Base-by-base conservation (phyloP, 176 grass and related monocot genomes). In the Bromus sterilis region DNA sequence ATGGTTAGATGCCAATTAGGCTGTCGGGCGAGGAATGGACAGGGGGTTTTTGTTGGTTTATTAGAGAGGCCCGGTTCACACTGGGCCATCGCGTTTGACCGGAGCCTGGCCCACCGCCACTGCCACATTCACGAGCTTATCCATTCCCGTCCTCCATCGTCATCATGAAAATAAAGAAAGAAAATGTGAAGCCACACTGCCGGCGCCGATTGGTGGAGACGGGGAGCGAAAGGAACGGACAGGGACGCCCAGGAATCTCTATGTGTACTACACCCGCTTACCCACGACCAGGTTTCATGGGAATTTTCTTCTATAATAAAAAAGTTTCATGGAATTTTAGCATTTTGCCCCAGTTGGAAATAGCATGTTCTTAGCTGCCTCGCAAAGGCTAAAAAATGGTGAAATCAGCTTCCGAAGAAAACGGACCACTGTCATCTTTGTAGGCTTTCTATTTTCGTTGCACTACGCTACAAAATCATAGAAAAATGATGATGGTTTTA, bases 41-140 rank as follows among this genome's bases (percentile, higher is more conserved):
- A 51, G 16, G 46, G 46, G 46, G 46, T 49, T 49, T 51, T 51
- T 14, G 44, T 48, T 48, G 46, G 46, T 8, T 51, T 5, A 18
- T 51, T 51, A 21, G n/a, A n/a, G n/a, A 51, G 48, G 18, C 48
- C 48, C 48, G 48, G 48, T 20, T 51, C 6, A 21, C 26, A 21
- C 26, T 21, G 10, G 20, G 20, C 62, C 42, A 36, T 51, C 25
- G 14, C 20, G 64, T 86, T 86, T 86, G 76, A 86, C 83, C 56
- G 23, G 23, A 26, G 40, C 39, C 16, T 40, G 66, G 13, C 56
- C 70, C 57, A 37, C 69, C 64, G 23, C n/a, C 31, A 16, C 69
- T 21, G n/a, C 56, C 69, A 13, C 35, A 20, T 46, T 46, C 68
- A 51, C 68, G 25, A 31, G 6, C 62, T 58, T 84, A 86, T 86